Percentiles rank a stretch among this genome's conserved stretches.
phyloP scores from a whole-genome alignment of 1,139 yeast genomes.

The Diutina scorzettiae region DNA sequence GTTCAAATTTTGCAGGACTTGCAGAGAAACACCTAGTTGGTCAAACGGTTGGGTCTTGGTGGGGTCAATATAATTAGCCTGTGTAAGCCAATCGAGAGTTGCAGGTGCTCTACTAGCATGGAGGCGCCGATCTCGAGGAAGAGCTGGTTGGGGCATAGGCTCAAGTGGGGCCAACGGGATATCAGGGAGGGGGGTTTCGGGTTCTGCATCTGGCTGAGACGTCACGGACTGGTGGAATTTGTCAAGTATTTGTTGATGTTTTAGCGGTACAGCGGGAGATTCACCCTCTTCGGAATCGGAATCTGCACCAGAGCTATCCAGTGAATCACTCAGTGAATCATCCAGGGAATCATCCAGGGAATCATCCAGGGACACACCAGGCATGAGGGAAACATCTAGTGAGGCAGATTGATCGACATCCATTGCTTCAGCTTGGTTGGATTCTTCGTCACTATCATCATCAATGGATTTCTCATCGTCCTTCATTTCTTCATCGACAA shows the following conservation, averaged over 20 bases:
- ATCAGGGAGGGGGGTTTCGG: not conserved
- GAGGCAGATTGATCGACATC: no score
- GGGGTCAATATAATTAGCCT: conserved; percentile 46
- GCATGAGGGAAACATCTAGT: no score
- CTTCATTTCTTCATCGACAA: not conserved
- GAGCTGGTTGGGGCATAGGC: conserved; percentile 76
- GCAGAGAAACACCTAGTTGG: conserved; percentile 28
- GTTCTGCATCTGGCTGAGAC: not conserved
- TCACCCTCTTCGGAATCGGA: not conserved
- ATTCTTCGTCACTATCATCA: not conserved
- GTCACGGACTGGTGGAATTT: conserved; percentile 2
- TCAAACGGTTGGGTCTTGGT: conserved; percentile 27
- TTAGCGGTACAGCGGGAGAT: not conserved
- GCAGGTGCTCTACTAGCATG: conserved; percentile 28
- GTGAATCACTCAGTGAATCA: no score
- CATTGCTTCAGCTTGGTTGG: not conserved
- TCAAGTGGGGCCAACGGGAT: conserved; percentile 21
- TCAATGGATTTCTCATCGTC: conserved; percentile 4
- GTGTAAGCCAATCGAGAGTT: conserved; percentile 53
- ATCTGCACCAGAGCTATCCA: not conserved
- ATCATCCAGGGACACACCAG: no score
- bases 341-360: no score
- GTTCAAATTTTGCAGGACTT: conserved; percentile 34
- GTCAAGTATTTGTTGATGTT: conserved; percentile 1
- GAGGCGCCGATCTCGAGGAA: conserved; percentile 39